Percentiles rank a stretch among this genome's conserved stretches.
phyloP scores from a whole-genome alignment of 1,139 yeast genomes.

The Candida labiduridarum region DNA sequence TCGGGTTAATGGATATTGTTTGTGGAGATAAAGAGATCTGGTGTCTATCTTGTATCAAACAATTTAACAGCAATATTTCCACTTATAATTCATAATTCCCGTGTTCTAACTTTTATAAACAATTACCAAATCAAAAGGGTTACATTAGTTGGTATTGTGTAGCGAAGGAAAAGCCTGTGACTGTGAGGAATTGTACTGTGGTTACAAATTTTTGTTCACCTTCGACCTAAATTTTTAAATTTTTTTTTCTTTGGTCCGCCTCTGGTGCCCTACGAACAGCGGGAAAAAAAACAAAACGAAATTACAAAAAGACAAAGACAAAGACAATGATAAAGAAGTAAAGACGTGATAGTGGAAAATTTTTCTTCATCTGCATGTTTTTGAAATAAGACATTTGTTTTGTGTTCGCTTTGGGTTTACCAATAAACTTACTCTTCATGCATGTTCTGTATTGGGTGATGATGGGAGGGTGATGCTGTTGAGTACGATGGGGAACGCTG shows the following conservation, averaged over 20 bases:
- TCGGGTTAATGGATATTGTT: neutral
- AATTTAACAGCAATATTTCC: neutral
- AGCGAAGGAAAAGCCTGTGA: neutral
- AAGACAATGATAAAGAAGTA: too few species aligned
- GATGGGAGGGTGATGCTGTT: neutral
- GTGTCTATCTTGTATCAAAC: neutral
- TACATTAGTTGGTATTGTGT: neutral
- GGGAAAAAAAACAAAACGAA: neutral
- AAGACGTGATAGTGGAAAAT: neutral
- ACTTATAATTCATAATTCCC: neutral
- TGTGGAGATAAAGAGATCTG: neutral
- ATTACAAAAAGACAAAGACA: neutral
- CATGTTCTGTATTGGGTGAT: neutral
- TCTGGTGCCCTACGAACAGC: neutral
- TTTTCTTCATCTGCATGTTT: slow-evolving; percentile 1
- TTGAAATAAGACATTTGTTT: neutral
- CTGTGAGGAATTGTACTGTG: neutral
- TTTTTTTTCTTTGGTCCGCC: neutral
- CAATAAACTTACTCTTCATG: neutral
- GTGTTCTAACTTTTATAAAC: neutral
- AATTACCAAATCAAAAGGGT: neutral
- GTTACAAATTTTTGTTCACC: neutral
- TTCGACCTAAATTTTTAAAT: neutral
- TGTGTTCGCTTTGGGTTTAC: neutral
- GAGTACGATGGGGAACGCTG: neutral